These are phyloP conservation scores for Podospora bellae-mahoneyi DNA, from an alignment of 495 filamentous ascomycete species.

Conservation along the genomic window DNA sequence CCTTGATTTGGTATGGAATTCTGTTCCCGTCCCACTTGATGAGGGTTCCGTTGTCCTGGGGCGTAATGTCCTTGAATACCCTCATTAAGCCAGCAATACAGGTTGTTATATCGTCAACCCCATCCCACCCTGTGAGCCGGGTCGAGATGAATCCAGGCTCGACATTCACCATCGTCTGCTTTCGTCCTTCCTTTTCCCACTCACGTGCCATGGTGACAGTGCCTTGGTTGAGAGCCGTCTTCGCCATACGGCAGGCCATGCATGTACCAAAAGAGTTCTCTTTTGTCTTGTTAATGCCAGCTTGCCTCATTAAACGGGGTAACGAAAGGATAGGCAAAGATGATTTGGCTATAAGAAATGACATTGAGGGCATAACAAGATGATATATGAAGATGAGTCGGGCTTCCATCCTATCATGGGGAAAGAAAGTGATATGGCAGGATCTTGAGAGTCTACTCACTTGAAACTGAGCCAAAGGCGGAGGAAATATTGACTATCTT, in stretches of 20 bases:
- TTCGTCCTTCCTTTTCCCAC: slow-evolving; percentile 1
- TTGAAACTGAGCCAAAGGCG: neutral
- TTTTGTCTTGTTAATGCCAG: neutral
- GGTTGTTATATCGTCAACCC: neutral
- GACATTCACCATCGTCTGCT: neutral
- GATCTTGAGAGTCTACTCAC: neutral
- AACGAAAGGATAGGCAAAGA: too few species aligned
- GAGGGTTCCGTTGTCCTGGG: neutral
- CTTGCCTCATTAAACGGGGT: too few species aligned
- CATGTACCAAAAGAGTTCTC: slow-evolving; percentile 1
- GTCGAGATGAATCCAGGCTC: neutral
- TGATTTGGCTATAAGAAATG: too few species aligned
- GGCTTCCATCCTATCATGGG: too few species aligned
- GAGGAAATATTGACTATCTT: neutral
- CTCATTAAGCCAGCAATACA: neutral
- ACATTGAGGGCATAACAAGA: too few species aligned
- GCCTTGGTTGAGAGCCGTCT: slow-evolving; percentile 1
- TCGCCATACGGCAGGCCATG: slow-evolving; percentile 1
- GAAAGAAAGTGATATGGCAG: too few species aligned
- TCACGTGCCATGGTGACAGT: neutral
- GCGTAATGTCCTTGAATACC: neutral
- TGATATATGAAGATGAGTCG: too few species aligned
- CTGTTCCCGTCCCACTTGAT: slow-evolving; percentile 3
- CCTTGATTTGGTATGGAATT: neutral
- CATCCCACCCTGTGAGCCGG: neutral